phyloP scores from a whole-genome alignment of 179 eudicot species.

The Patellifolia procumbens region DNA sequence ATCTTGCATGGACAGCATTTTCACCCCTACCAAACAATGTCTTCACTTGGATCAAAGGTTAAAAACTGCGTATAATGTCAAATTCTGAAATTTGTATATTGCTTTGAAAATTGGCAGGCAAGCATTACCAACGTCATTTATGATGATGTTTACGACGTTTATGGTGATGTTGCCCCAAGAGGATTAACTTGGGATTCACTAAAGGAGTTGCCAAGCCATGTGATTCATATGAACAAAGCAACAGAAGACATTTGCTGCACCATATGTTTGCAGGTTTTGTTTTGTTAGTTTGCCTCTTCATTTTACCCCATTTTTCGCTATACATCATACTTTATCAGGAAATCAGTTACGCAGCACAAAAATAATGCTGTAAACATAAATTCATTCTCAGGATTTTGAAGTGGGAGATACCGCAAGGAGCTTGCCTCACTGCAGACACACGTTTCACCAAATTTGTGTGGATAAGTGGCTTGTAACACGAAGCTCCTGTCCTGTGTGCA shows the following conservation, averaged over 20 bases:
- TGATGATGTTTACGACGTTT: constrained; percentile 42
- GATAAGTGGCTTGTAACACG: constrained; percentile 60
- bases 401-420: constrained; percentile 57
- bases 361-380: not conserved
- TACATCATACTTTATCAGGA: not conserved
- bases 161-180: constrained; percentile 42
- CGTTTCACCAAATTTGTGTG: constrained; percentile 58
- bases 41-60: not conserved
- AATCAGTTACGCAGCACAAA: not conserved
- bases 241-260: constrained; percentile 48
- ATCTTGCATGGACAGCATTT: constrained; percentile 3
- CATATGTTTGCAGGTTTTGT: constrained; percentile 62
- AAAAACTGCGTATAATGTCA: not conserved
- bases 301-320: not conserved
- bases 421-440: constrained; percentile 61
- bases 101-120: constrained; percentile 39
- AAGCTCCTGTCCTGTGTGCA: constrained; percentile 64
- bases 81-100: no score
- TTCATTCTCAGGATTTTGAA: constrained; percentile 52
- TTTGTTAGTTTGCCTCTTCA: not conserved
- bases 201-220: constrained; percentile 48
- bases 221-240: constrained; percentile 32
- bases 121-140: constrained; percentile 40
- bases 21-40: not conserved
- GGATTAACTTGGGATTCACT: constrained; percentile 52